Evolutionary conservation across 2,329 filamentous ascomycete species (phyloP).

Genomic region (Fusarium oxysporum): DNA sequence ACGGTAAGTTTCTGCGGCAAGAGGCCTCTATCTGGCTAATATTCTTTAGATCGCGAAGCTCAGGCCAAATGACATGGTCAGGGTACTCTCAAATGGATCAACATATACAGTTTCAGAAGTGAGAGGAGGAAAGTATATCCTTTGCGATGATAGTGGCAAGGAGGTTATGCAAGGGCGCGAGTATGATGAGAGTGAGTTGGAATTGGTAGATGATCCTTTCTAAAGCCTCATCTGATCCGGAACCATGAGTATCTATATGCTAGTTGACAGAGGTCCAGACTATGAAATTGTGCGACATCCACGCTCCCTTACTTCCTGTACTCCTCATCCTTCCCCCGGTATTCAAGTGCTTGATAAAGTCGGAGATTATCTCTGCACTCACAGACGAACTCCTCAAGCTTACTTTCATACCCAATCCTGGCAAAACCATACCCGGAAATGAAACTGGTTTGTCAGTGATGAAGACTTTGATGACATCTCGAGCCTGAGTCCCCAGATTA

Average conservation of each 20-base stretch:
- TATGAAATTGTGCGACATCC: not conserved
- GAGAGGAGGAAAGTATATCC: not conserved
- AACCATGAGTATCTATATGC: fast-evolving
- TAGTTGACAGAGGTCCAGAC: not conserved
- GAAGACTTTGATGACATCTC: not conserved
- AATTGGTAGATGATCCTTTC: not conserved
- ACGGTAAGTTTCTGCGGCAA: fast-evolving
- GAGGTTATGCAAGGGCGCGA: not conserved
- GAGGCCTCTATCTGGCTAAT: fast-evolving
- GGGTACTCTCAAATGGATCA: not conserved
- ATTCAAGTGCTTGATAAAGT: not conserved
- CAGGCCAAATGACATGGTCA: not conserved
- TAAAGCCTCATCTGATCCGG: fast-evolving
- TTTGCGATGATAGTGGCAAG: not conserved
- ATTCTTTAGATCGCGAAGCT: fast-evolving
- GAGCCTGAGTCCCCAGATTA: fast-evolving
- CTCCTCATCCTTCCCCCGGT: not conserved
- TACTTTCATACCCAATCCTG: not conserved
- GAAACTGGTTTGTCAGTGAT: not conserved
- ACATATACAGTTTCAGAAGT: not conserved
- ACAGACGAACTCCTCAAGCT: fast-evolving
- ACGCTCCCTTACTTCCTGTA: not conserved
- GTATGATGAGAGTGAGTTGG: not conserved
- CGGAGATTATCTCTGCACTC: not conserved
- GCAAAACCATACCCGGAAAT: not conserved